Percentiles rank a stretch among this genome's conserved stretches.
Conservation (phyloP, 768 basidiomycete species). For the Rhodotorula diobovata region DNA sequence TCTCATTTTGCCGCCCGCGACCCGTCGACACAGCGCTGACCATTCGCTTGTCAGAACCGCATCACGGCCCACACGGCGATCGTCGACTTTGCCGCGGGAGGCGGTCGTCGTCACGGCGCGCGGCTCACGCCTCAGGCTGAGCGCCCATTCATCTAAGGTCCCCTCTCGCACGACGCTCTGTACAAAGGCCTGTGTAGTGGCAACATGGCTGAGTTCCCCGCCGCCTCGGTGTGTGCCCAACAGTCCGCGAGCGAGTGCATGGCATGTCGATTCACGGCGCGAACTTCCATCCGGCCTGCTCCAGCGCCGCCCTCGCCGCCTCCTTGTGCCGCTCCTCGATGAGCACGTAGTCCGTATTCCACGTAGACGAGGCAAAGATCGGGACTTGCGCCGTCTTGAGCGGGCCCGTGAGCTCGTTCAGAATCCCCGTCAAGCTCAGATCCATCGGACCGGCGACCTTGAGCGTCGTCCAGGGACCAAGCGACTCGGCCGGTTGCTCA, state of each 20-base stretch:
- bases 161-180: neutral
- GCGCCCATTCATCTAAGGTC: conserved; percentile 6
- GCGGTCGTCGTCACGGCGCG: conserved; percentile 21
- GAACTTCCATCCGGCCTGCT: conserved; percentile 32
- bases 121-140: conserved; percentile 35
- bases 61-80: conserved; percentile 32
- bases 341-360: conserved; percentile 39
- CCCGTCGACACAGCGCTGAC: neutral
- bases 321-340: conserved; percentile 20
- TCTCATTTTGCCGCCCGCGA: no score
- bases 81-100: conserved; percentile 24
- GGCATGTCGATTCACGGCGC: no score
- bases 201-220: neutral
- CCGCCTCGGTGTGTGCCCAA: no score
- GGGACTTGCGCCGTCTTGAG: conserved; percentile 28
- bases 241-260: no score
- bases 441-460: conserved; percentile 30
- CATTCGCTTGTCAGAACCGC: neutral
- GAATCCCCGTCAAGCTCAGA: conserved; percentile 21
- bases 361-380: conserved; percentile 38
- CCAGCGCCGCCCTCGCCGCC: conserved; percentile 8
- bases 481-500: neutral
- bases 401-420: conserved; percentile 20
- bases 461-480: conserved; percentile 8
- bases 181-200: neutral